Evolutionary conservation across 2,329 filamentous ascomycete genomes (phyloP).

Genomic region (Fusarium sp.): DNA sequence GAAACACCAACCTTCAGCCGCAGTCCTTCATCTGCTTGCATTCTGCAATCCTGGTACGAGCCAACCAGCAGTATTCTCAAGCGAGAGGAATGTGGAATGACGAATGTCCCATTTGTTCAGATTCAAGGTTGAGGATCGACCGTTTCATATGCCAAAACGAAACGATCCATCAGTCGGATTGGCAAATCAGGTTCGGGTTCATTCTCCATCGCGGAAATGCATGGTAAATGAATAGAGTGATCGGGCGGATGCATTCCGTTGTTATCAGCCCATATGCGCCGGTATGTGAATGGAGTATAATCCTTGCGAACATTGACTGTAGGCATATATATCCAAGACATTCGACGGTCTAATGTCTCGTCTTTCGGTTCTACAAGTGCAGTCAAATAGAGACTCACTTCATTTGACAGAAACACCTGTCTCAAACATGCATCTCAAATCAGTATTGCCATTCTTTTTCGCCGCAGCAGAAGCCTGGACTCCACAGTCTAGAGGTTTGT

Average conservation of each 20-base stretch:
- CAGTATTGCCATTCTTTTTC: neutral
- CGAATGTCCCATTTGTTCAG: neutral
- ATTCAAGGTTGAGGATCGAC: neutral
- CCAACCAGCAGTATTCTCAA: neutral
- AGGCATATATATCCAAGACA: neutral
- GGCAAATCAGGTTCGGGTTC: neutral
- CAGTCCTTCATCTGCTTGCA: neutral
- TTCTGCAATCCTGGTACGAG: neutral
- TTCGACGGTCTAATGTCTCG: neutral
- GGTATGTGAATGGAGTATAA: neutral
- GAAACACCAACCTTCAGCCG: neutral
- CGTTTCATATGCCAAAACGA: neutral
- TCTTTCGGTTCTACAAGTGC: neutral
- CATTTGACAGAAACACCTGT: rapidly evolving
- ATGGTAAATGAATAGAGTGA: too few relatives aligned
- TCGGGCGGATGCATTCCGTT: neutral
- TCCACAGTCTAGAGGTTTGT: conserved; percentile 6
- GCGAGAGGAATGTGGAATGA: neutral
- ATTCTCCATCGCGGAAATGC: neutral
- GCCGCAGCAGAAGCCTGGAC: conserved; percentile 2
- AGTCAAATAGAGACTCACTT: rapidly evolving
- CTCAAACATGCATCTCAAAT: neutral
- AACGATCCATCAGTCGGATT: neutral
- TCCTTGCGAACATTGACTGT: neutral
- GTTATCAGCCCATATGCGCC: neutral